Evolutionary conservation across 2,329 filamentous ascomycete genomes (phyloP).

Genomic region (Fusarium buharicum): DNA sequence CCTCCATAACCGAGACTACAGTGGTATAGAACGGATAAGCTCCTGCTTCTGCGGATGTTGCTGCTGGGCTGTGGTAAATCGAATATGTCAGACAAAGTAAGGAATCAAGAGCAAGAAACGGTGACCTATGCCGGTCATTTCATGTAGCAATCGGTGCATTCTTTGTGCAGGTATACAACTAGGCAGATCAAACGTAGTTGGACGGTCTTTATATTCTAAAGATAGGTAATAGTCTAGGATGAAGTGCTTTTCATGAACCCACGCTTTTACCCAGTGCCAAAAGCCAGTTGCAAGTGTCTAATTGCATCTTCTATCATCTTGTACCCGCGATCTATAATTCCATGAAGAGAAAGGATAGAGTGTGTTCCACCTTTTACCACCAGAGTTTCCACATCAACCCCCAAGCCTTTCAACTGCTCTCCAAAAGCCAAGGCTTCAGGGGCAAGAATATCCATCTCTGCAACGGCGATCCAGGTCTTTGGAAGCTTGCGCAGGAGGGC

Average conservation of each 20-base stretch:
- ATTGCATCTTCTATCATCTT: constrained; percentile 41
- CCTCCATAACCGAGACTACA: constrained; percentile 10
- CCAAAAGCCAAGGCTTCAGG: constrained; percentile 48
- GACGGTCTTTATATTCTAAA: not conserved
- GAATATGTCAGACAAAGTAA: not conserved
- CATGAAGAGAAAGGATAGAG: constrained; percentile 44
- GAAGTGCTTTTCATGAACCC: too few species aligned
- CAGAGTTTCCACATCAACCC: constrained; percentile 32
- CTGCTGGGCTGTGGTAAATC: not conserved
- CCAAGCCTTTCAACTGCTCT: constrained; percentile 39
- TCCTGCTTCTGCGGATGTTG: not conserved
- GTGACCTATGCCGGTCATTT: too few species aligned
- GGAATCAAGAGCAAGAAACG: not conserved
- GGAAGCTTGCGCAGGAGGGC: constrained; percentile 44
- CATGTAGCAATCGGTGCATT: too few species aligned
- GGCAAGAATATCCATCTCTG: constrained; percentile 50
- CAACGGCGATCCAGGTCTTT: constrained; percentile 47
- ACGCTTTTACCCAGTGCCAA: constrained; percentile 24
- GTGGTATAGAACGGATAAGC: constrained; percentile 10
- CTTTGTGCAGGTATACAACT: too few species aligned
- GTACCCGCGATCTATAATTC: constrained; percentile 38
- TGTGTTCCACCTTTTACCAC: constrained; percentile 41
- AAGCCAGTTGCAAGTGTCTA: constrained; percentile 33
- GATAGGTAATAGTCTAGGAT: not conserved
- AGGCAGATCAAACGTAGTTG: too few species aligned